A percentile compares a stretch with the other conserved stretches of the same genome.
Conservation (phyloP, 371 early-diverging fungal genomes). For the Circinella umbellata region DNA sequence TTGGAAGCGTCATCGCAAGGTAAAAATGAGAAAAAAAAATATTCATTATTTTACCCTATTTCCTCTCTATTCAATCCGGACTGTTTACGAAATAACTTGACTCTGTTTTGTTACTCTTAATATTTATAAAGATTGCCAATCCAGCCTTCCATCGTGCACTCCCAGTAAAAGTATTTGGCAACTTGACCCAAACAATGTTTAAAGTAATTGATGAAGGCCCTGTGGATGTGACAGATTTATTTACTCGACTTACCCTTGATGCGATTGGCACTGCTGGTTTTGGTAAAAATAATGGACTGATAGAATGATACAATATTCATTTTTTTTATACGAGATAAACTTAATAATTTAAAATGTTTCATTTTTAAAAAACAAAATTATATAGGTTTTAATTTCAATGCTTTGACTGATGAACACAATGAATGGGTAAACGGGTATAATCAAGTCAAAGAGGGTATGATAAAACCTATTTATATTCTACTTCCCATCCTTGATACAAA, state of each 20-base stretch:
- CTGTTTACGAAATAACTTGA: too few relatives aligned
- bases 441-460: conserved; percentile 11
- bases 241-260: conserved; percentile 39
- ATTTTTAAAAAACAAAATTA: background rate
- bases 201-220: conserved; percentile 17
- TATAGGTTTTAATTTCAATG: conserved; percentile 35
- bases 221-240: conserved; percentile 22
- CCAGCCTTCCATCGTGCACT: conserved; percentile 48
- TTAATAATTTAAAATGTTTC: background rate
- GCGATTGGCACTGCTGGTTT: conserved; percentile 45
- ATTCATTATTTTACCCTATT: too few relatives aligned
- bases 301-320: too few relatives aligned
- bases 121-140: conserved; percentile 29
- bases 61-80: background rate
- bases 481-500: conserved; percentile 31
- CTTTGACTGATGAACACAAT: conserved; percentile 18
- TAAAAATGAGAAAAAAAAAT: conserved; percentile 1
- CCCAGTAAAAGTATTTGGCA: conserved; percentile 38
- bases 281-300: conserved; percentile 21
- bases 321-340: too few relatives aligned
- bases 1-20: conserved; percentile 35
- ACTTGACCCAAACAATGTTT: conserved; percentile 26
- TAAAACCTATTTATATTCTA: conserved; percentile 24
- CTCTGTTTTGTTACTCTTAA: background rate
- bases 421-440: conserved; percentile 14